phyloP scores from a whole-genome alignment of 371 early-diverging fungal genomes.

The Synchytrium microbalum region DNA sequence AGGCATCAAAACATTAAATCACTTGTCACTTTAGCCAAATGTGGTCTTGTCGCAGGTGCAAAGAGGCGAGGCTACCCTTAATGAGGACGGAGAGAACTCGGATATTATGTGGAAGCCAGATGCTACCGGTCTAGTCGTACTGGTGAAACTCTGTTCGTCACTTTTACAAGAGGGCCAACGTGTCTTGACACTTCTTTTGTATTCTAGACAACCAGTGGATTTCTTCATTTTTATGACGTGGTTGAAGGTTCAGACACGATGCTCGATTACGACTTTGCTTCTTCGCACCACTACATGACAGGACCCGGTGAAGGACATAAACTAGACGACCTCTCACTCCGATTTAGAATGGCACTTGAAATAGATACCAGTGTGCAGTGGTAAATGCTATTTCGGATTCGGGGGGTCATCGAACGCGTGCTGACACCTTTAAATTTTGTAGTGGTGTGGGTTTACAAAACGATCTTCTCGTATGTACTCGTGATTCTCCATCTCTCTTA shows the following conservation, averaged over 20 bases:
- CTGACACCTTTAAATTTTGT: background rate
- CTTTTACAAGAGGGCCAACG: too few species aligned
- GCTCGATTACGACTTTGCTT: constrained; percentile 22
- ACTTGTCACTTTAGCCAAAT: constrained; percentile 20
- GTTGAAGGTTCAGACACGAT: constrained; percentile 9
- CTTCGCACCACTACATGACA: constrained; percentile 25
- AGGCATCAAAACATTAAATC: background rate
- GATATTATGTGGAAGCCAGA: constrained; percentile 39
- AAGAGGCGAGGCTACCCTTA: constrained; percentile 26
- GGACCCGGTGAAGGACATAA: constrained; percentile 37
- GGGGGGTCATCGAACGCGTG: background rate
- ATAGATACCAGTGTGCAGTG: constrained; percentile 36
- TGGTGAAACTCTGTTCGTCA: constrained; percentile 15
- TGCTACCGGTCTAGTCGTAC: constrained; percentile 24
- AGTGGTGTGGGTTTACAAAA: constrained; percentile 31
- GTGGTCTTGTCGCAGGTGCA: constrained; percentile 27
- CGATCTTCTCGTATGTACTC: constrained; percentile 34
- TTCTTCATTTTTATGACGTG: constrained; percentile 36
- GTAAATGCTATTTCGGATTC: constrained; percentile 14
- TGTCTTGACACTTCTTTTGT: background rate
- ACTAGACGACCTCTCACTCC: constrained; percentile 11
- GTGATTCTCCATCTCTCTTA: constrained; percentile 30
- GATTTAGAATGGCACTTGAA: constrained; percentile 38
- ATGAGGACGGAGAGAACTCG: constrained; percentile 37
- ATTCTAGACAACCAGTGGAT: constrained; percentile 31